phyloP scores from a whole-genome alignment of 1,284 basidiomycete species.

The Puccinia polysora region DNA sequence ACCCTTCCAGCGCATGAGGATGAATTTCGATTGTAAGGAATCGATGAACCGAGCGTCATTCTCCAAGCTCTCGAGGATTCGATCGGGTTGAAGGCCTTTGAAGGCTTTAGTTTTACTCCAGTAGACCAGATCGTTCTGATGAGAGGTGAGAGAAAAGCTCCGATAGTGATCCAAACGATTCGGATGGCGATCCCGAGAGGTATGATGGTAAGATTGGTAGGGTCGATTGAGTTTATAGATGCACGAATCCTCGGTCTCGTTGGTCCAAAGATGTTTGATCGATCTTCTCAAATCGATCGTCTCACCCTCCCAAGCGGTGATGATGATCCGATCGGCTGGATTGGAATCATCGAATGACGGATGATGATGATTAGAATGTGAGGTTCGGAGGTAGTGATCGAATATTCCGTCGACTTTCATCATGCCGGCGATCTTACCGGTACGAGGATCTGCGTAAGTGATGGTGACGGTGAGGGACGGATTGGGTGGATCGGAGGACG shows the following conservation, averaged over 20 bases:
- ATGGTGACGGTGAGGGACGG: slow-evolving; percentile 23
- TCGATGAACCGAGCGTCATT: slow-evolving; percentile 1
- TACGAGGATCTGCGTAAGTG: slow-evolving; percentile 5
- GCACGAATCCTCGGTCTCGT: background rate
- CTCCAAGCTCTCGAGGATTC: slow-evolving; percentile 5
- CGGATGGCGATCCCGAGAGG: background rate
- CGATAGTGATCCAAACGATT: background rate
- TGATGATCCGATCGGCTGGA: background rate
- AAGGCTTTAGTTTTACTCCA: slow-evolving; percentile 32
- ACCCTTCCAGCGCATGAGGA: slow-evolving; percentile 40
- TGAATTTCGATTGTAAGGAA: slow-evolving; percentile 9
- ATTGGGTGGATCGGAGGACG: background rate
- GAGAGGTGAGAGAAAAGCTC: background rate
- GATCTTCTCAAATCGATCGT: slow-evolving; percentile 20
- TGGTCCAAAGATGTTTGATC: slow-evolving; percentile 22
- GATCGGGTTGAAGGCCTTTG: background rate
- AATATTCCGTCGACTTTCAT: slow-evolving; percentile 13
- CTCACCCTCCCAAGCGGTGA: slow-evolving; percentile 21
- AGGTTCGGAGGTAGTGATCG: background rate
- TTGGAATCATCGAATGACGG: background rate
- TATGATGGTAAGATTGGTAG: background rate
- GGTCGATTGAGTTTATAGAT: background rate
- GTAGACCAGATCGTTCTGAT: slow-evolving; percentile 12
- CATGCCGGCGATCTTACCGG: background rate
- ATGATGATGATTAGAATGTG: background rate